phyloP scores from a whole-genome alignment of 768 basidiomycete species.

The Termitomyces sp. region DNA sequence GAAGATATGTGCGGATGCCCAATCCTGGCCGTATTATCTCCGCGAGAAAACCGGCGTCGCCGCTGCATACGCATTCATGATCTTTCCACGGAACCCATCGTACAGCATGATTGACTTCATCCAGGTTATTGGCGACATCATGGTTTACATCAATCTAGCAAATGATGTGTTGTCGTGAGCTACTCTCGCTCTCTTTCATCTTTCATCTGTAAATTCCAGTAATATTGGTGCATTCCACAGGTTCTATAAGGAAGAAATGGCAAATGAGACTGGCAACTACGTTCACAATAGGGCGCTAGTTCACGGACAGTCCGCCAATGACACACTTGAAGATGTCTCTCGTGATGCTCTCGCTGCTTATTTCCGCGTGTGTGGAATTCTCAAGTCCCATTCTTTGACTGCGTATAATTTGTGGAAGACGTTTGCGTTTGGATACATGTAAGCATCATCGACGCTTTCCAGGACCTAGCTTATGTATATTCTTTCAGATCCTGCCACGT shows the following conservation, averaged over 20 bases:
- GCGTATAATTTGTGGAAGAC: neutral
- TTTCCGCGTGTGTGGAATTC: neutral
- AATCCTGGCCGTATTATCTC: neutral
- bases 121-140: neutral
- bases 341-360: neutral
- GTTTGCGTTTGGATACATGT: neutral
- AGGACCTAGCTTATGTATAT: too few species aligned
- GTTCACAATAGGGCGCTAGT: neutral
- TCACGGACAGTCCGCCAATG: neutral
- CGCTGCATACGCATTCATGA: neutral
- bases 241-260: neutral
- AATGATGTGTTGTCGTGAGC: slow-evolving; percentile 2
- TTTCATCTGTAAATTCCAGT: neutral
- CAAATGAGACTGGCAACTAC: neutral
- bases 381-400: neutral
- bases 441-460: too few species aligned
- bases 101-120: neutral
- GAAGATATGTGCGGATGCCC: neutral
- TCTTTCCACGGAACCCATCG: neutral
- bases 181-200: neutral
- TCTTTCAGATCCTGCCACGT: too few species aligned
- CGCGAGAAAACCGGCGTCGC: neutral
- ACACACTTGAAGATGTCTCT: neutral
- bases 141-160: neutral
- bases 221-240: neutral